Evolutionary conservation across 306 rosid genomes (phyloP).

Genomic region (Gleditsia sinensis): DNA sequence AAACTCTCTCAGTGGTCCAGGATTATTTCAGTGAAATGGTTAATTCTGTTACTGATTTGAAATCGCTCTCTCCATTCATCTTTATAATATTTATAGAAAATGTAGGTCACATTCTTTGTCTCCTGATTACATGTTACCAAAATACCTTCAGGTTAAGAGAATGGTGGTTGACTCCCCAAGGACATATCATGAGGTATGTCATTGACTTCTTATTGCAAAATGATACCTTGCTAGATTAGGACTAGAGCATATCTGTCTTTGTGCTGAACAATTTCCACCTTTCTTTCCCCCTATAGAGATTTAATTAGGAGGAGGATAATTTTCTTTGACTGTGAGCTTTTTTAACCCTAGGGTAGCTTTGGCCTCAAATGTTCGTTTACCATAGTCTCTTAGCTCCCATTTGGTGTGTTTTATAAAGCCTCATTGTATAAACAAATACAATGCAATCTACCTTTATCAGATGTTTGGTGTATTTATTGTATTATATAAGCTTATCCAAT

Average conservation of each 20-base stretch:
- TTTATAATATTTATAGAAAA: conserved; percentile 16
- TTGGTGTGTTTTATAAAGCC: no score
- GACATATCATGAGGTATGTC: conserved; percentile 89
- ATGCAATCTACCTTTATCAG: no score
- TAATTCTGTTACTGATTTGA: conserved; percentile 35
- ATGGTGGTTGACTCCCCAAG: conserved; percentile 95
- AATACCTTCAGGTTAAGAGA: conserved; percentile 67
- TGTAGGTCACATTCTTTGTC: conserved; percentile 8
- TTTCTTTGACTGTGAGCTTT: neutral
- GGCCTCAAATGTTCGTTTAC: neutral
- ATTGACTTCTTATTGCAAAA: conserved; percentile 22
- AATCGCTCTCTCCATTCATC: conserved; percentile 9
- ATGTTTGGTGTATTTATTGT: no score
- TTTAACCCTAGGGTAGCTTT: conserved; percentile 6
- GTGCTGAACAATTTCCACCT: conserved; percentile 7
- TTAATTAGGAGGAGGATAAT: neutral
- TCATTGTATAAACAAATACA: no score
- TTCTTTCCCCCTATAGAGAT: conserved; percentile 6
- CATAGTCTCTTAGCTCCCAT: conserved; percentile 4
- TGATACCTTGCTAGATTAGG: conserved; percentile 18
- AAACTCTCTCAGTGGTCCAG: conserved; percentile 96
- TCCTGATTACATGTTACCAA: conserved; percentile 37
- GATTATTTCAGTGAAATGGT: conserved; percentile 91
- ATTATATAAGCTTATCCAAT: no score
- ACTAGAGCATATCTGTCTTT: conserved; percentile 17